These are phyloP conservation scores for Handroanthus guayacan DNA, from an alignment of 257 asterid species.

Conservation along the genomic window DNA sequence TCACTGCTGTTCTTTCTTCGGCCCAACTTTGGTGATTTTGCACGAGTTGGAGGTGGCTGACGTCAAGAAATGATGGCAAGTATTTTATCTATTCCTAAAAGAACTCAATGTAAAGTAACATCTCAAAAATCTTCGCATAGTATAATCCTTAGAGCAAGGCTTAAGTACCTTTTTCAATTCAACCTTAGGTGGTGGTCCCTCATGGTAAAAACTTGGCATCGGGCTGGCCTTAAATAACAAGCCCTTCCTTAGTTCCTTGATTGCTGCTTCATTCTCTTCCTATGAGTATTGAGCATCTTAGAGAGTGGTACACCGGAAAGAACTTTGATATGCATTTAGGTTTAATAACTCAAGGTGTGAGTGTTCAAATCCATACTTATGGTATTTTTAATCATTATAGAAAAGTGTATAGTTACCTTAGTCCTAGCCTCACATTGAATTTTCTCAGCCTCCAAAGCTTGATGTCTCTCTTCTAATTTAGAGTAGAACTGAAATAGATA, in stretches of 20 bases:
- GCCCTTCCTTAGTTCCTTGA: constrained; percentile 74
- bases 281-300: constrained; percentile 34
- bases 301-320: not conserved
- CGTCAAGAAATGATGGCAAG: constrained; percentile 20
- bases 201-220: constrained; percentile 89
- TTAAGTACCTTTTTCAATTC: constrained; percentile 73
- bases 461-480: constrained; percentile 80
- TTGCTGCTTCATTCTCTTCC: constrained; percentile 75
- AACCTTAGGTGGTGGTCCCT: constrained; percentile 79
- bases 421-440: constrained; percentile 65
- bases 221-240: constrained; percentile 80
- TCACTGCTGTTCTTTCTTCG: constrained; percentile 59
- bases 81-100: constrained; percentile 10
- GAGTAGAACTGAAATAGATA: constrained; percentile 57
- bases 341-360: constrained; percentile 1
- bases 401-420: constrained; percentile 53
- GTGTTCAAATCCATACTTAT: not conserved
- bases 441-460: constrained; percentile 70
- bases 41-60: constrained; percentile 80
- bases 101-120: constrained; percentile 8
- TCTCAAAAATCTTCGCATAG: not conserved
- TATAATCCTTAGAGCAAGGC: not conserved
- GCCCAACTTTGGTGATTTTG: constrained; percentile 83
- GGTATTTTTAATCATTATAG: not conserved
- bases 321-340: not conserved